Conservation (phyloP, 164 flowering plant genomes). For the Berberis vulgaris region DNA sequence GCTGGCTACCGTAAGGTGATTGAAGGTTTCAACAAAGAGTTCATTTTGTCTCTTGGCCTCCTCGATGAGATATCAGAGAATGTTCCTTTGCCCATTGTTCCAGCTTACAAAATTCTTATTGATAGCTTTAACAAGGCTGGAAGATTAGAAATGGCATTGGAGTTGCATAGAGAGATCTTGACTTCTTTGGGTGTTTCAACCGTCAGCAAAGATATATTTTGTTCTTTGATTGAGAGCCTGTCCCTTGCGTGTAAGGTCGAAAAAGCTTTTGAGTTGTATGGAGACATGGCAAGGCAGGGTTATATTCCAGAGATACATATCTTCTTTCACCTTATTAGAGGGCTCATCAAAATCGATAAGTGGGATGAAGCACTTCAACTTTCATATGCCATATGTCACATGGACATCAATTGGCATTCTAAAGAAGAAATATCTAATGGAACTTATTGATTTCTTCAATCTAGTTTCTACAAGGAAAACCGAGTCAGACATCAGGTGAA, state of each 20-base stretch:
- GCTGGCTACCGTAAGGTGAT: constrained; percentile 60
- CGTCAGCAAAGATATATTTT: constrained; percentile 19
- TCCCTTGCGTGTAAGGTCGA: constrained; percentile 46
- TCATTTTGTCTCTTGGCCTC: constrained; percentile 57
- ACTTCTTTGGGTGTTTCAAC: constrained; percentile 24
- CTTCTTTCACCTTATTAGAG: constrained; percentile 52
- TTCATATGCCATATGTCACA: constrained; percentile 49
- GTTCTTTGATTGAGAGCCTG: constrained; percentile 53
- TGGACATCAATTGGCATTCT: constrained; percentile 31
- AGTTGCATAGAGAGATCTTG: constrained; percentile 55
- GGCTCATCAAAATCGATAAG: constrained; percentile 42
- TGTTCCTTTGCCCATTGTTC: constrained; percentile 40
- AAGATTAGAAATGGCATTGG: constrained; percentile 54
- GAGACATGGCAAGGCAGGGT: constrained; percentile 51
- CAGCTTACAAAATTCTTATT: constrained; percentile 56
- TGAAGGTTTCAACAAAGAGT: constrained; percentile 76
- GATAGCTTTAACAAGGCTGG: constrained; percentile 72
- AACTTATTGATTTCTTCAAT: constrained; percentile 2
- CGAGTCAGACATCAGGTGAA: too few relatives aligned
- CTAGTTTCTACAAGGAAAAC: neutral
- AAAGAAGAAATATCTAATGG: constrained; percentile 9
- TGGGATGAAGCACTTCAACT: constrained; percentile 77
- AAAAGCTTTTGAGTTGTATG: constrained; percentile 64
- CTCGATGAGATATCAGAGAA: constrained; percentile 44
- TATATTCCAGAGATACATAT: constrained; percentile 41